Conservation (phyloP, 23 red algal species). For the Pyropia haitanensis region DNA sequence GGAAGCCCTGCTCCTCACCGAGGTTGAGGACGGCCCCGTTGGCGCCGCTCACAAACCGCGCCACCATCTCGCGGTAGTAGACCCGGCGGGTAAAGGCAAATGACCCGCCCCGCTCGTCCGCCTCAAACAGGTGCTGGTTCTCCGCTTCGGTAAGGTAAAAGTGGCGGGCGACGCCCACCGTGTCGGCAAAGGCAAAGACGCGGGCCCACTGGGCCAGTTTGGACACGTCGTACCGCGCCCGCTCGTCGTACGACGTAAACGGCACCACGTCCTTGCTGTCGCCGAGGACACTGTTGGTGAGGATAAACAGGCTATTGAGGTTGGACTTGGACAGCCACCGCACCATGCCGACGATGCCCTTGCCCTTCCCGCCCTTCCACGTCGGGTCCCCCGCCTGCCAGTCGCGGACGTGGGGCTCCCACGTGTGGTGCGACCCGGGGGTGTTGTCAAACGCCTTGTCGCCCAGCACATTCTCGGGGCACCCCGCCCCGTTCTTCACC, state of each 20-base stretch:
- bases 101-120: conserved; percentile 9
- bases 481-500: conserved; percentile 33
- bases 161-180: conserved; percentile 26
- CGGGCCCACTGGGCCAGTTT: conserved; percentile 40
- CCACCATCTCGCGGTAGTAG: conserved; percentile 50
- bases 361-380: conserved; percentile 24
- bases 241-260: conserved; percentile 9
- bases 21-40: conserved; percentile 18
- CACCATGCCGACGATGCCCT: conserved; percentile 31
- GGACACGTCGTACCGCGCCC: conserved; percentile 28
- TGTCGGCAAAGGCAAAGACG: conserved; percentile 24
- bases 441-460: conserved; percentile 3
- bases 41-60: conserved; percentile 29
- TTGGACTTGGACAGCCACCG: conserved; percentile 29
- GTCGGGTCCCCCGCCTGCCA: conserved; percentile 34
- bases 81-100: conserved; percentile 23
- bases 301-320: conserved; percentile 17
- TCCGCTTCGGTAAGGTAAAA: conserved; percentile 35
- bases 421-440: not conserved
- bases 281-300: conserved; percentile 11
- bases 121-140: conserved; percentile 34
- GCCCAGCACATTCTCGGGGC: conserved; percentile 33
- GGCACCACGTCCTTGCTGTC: conserved; percentile 42
- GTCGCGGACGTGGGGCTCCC: conserved; percentile 25
- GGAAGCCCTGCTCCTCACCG: conserved; percentile 42